phyloP scores from a whole-genome alignment of 345 rosid species.

The Murraya koenigii region DNA sequence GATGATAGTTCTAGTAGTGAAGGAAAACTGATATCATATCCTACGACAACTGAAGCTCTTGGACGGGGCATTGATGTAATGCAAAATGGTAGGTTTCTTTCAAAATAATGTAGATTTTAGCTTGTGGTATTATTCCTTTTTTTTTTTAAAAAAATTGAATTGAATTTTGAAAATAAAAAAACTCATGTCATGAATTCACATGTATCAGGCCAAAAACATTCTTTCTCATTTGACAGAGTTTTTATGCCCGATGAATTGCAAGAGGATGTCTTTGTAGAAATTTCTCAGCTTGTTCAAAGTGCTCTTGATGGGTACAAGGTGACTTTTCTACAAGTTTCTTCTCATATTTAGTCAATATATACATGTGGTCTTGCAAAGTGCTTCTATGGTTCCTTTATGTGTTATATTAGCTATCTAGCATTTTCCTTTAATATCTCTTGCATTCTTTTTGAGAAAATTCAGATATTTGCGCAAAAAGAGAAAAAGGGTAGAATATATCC shows the following conservation, averaged over 20 bases:
- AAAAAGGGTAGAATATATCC: not conserved
- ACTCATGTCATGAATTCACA: slow-evolving; percentile 13
- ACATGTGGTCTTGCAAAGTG: not conserved
- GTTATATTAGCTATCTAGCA: not conserved
- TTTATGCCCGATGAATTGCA: slow-evolving; percentile 70
- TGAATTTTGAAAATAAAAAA: not conserved
- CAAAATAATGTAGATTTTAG: not conserved
- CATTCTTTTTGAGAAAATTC: not conserved
- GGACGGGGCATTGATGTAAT: slow-evolving; percentile 75
- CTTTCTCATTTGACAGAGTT: slow-evolving; percentile 86
- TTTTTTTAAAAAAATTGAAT: not conserved
- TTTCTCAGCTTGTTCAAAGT: slow-evolving; percentile 97
- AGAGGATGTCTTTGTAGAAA: slow-evolving; percentile 87
- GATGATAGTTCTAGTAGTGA: slow-evolving; percentile 61
- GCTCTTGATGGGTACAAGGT: slow-evolving; percentile 99
- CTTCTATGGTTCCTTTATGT: not conserved
- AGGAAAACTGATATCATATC: slow-evolving; percentile 58
- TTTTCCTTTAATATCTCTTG: not conserved
- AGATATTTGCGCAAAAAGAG: not conserved
- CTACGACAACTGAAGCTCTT: slow-evolving; percentile 65
- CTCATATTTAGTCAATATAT: not conserved
- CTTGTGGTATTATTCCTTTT: not conserved
- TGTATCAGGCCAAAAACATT: slow-evolving; percentile 72
- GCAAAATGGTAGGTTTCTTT: slow-evolving; percentile 58
- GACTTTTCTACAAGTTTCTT: slow-evolving; percentile 9